These are phyloP conservation scores for Pythium aquatile DNA, from an alignment of 352 stramenopile species.

Conservation along the genomic window DNA sequence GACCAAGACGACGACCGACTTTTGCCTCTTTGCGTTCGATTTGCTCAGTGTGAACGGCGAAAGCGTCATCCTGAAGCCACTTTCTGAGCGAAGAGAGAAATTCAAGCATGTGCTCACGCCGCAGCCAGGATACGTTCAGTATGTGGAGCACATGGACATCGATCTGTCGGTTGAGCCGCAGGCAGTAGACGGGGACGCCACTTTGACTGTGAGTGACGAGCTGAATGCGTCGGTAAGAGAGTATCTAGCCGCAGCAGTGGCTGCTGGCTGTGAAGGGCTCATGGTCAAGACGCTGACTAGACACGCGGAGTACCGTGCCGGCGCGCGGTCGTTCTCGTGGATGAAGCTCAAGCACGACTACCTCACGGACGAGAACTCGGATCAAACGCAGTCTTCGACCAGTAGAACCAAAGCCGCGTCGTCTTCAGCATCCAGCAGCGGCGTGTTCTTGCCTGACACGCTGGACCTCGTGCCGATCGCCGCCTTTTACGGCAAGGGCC, in stretches of 20 bases:
- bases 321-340: slow-evolving; percentile 73
- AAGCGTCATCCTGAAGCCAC: slow-evolving; percentile 24
- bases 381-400: background rate
- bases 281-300: slow-evolving; percentile 70
- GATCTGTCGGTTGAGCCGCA: slow-evolving; percentile 10
- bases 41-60: slow-evolving; percentile 52
- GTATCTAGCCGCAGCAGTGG: slow-evolving; percentile 52
- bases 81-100: slow-evolving; percentile 43
- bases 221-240: slow-evolving; percentile 24
- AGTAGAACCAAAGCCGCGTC: slow-evolving; percentile 5
- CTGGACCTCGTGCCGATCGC: slow-evolving; percentile 99
- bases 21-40: slow-evolving; percentile 82
- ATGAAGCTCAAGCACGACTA: slow-evolving; percentile 88
- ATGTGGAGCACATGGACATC: slow-evolving; percentile 62
- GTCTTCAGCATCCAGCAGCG: slow-evolving; percentile 25
- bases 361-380: slow-evolving; percentile 29
- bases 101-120: slow-evolving; percentile 38
- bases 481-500: slow-evolving; percentile 95
- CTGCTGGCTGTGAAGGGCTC: slow-evolving; percentile 69
- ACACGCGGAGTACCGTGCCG: slow-evolving; percentile 61
- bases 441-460: slow-evolving; percentile 76
- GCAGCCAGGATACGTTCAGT: slow-evolving; percentile 48
- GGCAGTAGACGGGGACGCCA: slow-evolving; percentile 8
- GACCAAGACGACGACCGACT: slow-evolving; percentile 65
- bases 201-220: background rate